phyloP scores from a whole-genome alignment of 495 filamentous ascomycete genomes.

The Daldinia vernicosa region DNA sequence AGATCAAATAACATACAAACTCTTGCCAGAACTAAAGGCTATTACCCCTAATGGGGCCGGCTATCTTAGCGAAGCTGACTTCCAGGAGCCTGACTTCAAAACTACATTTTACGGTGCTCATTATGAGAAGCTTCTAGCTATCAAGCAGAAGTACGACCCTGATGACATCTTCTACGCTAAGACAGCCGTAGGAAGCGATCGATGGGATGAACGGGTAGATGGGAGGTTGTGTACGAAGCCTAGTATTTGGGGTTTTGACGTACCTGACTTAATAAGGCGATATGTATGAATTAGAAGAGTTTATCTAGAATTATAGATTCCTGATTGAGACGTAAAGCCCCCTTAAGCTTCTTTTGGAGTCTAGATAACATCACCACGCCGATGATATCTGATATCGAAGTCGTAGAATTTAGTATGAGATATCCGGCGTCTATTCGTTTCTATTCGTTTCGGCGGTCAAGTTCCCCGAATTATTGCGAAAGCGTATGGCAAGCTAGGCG shows the following conservation, averaged over 20 bases:
- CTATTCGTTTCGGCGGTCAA: conserved; percentile 5
- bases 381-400: neutral
- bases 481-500: conserved; percentile 4
- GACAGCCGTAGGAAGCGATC: neutral
- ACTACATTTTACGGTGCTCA: neutral
- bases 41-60: neutral
- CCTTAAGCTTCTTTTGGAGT: neutral
- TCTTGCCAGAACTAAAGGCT: neutral
- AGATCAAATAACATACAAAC: neutral
- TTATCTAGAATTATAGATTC: neutral
- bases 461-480: conserved; percentile 11
- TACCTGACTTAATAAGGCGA: neutral
- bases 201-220: neutral
- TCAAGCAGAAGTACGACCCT: neutral
- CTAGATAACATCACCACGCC: neutral
- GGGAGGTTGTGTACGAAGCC: neutral
- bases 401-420: neutral
- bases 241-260: neutral
- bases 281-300: neutral
- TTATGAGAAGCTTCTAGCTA: neutral
- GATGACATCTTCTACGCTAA: neutral
- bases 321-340: neutral
- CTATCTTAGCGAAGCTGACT: neutral
- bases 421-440: neutral
- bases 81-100: neutral